Evolutionary conservation across 1,284 basidiomycete species (phyloP).

Genomic region (Trichosporon faecale): DNA sequence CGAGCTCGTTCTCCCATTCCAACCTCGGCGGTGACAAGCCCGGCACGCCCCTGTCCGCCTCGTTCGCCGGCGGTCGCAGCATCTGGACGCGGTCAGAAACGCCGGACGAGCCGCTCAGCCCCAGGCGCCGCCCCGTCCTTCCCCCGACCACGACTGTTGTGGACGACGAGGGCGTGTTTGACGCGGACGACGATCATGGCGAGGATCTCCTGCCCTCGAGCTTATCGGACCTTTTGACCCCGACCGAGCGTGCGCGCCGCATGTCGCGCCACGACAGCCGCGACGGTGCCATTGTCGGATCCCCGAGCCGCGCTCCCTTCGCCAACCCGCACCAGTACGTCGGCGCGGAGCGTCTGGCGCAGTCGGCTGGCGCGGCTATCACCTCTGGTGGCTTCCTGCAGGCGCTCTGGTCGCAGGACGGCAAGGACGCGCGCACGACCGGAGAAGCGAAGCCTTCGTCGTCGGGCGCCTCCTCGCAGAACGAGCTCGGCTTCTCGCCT

Average conservation of each 20-base stretch:
- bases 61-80: slow-evolving; percentile 42
- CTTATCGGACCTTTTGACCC: slow-evolving; percentile 79
- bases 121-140: slow-evolving; percentile 31
- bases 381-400: slow-evolving; percentile 43
- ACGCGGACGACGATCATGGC: slow-evolving; percentile 60
- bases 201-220: slow-evolving; percentile 85
- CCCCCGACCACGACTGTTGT: slow-evolving; percentile 9
- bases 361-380: slow-evolving; percentile 48
- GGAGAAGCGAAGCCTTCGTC: background rate
- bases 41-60: slow-evolving; percentile 39
- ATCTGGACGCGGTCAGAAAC: slow-evolving; percentile 47
- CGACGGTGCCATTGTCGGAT: slow-evolving; percentile 34
- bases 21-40: slow-evolving; percentile 25
- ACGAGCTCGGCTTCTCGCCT: slow-evolving; percentile 35
- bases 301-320: slow-evolving; percentile 30
- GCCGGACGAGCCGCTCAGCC: slow-evolving; percentile 43
- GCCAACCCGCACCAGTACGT: slow-evolving; percentile 26
- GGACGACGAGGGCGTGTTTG: slow-evolving; percentile 34
- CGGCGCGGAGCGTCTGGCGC: slow-evolving; percentile 41
- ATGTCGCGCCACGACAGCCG: slow-evolving; percentile 61
- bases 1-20: slow-evolving; percentile 44
- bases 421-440: slow-evolving; percentile 41
- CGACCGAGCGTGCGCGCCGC: slow-evolving; percentile 71
- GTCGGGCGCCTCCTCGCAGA: background rate
- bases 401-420: slow-evolving; percentile 47